Evolutionary conservation across 1,284 basidiomycete genomes (phyloP).

Genomic region (Irpex sp.): DNA sequence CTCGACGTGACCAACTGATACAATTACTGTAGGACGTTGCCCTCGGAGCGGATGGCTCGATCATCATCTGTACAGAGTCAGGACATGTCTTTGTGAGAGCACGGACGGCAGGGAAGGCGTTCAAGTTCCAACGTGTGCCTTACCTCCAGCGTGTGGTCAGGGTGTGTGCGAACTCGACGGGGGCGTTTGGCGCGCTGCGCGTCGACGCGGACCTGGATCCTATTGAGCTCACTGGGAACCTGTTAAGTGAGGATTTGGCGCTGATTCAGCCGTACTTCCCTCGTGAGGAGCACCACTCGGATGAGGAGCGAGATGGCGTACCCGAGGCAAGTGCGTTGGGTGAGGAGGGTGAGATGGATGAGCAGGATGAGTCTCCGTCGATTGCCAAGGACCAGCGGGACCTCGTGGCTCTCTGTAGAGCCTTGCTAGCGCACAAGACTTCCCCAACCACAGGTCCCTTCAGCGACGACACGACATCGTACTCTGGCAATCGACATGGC

Average conservation of each 20-base stretch:
- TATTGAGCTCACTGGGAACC: slow-evolving; percentile 59
- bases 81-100: slow-evolving; percentile 91
- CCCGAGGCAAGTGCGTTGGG: not conserved
- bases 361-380: not conserved
- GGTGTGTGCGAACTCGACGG: slow-evolving; percentile 86
- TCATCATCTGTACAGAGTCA: slow-evolving; percentile 92
- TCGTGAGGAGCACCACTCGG: not conserved
- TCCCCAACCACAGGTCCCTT: not conserved
- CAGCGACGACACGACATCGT: slow-evolving; percentile 31
- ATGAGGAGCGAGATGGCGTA: not conserved
- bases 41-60: slow-evolving; percentile 82
- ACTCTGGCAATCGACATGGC: slow-evolving; percentile 37
- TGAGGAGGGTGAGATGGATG: not conserved
- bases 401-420: not conserved
- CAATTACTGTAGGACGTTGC: slow-evolving; percentile 68
- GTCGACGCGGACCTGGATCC: slow-evolving; percentile 47
- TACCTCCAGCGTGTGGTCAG: slow-evolving; percentile 82
- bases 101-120: slow-evolving; percentile 58
- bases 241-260: slow-evolving; percentile 68
- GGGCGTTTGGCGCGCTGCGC: slow-evolving; percentile 85
- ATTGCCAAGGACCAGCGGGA: not conserved
- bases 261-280: slow-evolving; percentile 53
- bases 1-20: no score
- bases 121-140: slow-evolving; percentile 82
- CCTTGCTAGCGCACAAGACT: not conserved